Evolutionary conservation across 2,329 filamentous ascomycete genomes (phyloP).

Genomic region (Fusarium phyllophilum): DNA sequence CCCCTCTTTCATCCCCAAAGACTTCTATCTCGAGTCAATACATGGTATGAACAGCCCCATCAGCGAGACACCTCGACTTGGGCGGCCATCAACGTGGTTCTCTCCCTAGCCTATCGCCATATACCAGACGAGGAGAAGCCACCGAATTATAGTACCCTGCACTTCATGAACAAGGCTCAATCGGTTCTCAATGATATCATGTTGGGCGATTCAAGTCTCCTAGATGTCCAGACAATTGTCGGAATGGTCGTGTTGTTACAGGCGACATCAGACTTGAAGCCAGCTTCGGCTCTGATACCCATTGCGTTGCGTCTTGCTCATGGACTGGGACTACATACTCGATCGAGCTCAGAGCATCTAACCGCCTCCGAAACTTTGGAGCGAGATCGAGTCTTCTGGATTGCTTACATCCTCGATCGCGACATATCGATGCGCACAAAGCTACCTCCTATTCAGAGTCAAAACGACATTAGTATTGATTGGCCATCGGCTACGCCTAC

Average conservation of each 20-base stretch:
- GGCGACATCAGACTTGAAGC: background rate
- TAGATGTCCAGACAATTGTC: slow-evolving; percentile 19
- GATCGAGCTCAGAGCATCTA: background rate
- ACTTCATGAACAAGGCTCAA: slow-evolving; percentile 25
- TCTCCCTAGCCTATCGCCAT: slow-evolving; percentile 19
- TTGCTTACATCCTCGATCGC: slow-evolving; percentile 27
- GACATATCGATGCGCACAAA: slow-evolving; percentile 10
- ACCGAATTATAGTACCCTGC: accelerated
- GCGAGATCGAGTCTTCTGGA: slow-evolving; percentile 23
- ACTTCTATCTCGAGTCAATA: background rate
- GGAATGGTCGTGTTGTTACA: slow-evolving; percentile 21
- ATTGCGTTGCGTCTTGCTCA: slow-evolving; percentile 26
- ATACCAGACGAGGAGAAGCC: background rate
- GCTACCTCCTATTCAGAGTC: slow-evolving; percentile 5
- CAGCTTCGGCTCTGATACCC: slow-evolving; percentile 10
- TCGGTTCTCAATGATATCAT: slow-evolving; percentile 11
- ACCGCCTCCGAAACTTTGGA: background rate
- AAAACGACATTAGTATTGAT: slow-evolving; percentile 3
- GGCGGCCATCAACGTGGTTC: slow-evolving; percentile 22
- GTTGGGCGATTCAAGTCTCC: background rate
- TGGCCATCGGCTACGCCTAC: background rate
- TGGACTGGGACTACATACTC: background rate
- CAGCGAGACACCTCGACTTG: background rate
- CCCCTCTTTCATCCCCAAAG: slow-evolving; percentile 17
- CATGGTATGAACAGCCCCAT: slow-evolving; percentile 1